Evolutionary conservation across 257 asterid genomes (phyloP), one percentile per base, ranked within the genome.

Genomic region (Echium plantagineum): DNA sequence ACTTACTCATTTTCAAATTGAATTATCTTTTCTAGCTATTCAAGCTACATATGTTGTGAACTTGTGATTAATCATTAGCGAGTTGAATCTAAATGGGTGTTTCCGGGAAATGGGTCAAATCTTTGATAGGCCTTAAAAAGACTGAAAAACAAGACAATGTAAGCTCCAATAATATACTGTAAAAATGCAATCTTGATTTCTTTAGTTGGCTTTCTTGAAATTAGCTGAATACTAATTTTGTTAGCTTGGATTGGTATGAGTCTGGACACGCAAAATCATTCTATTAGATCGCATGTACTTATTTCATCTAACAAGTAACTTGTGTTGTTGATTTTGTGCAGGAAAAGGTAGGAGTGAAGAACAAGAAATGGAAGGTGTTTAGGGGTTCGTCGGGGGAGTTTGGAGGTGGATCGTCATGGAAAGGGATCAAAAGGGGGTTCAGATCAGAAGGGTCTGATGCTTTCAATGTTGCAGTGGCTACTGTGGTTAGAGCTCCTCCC

Each of bases 71-170:
- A 24, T 24, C 26, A 1, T 24, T 24, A 24, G 26, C 26, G 26
- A 1, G 26, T 1, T 24, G 26, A 24, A 24, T 31, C 61, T 64
- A 47, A 74, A 90, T 87, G 97, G 94, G 94, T 67, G 82, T 85
- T 80, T 86, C 96, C 6, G 94, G 89, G 55, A 86, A 83, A 72
- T 90, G 97, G 97, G 86, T 90, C 32, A 90, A 87, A 71, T 81
- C 89, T 16, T 51, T 90, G 73, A 78, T 85, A 52, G 96, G 97
- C 19, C 72, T 77, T 72, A 90, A 81, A 81, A 90, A 90, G 67
- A 63, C 78, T 31, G 94, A 90, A 57, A 90, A 80, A 71, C 91
- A 90, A 24, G 89, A 83, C 62, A 63, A 71, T 66, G 97, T 87
- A 80, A 80, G 94, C 82, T 68, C 66, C n/a, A n/a, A n/a, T 28